These are phyloP conservation scores for Podospora pseudopauciseta DNA, from an alignment of 495 filamentous ascomycete species.

Conservation along the genomic window DNA sequence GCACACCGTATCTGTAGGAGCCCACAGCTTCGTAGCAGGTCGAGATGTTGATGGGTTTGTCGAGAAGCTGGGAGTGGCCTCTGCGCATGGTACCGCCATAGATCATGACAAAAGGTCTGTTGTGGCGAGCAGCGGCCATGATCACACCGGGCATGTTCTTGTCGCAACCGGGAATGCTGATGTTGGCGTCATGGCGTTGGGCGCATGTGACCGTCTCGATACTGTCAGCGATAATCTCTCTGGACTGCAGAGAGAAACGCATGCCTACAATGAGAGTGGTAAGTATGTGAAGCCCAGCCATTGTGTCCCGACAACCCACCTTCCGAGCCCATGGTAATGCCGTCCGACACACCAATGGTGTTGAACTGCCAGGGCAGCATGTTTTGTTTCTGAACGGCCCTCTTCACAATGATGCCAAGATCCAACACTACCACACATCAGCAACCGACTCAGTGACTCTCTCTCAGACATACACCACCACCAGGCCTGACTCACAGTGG, in stretches of 20 bases:
- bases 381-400: slow-evolving; percentile 70
- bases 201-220: slow-evolving; percentile 90
- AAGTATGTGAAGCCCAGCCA: not conserved
- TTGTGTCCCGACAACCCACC: slow-evolving; percentile 47
- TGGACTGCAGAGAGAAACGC: slow-evolving; percentile 91
- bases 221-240: slow-evolving; percentile 93
- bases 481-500: slow-evolving; percentile 37
- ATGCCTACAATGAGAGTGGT: slow-evolving; percentile 60
- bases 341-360: slow-evolving; percentile 89
- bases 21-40: slow-evolving; percentile 89
- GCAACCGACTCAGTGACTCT: not conserved
- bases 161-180: slow-evolving; percentile 93
- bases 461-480: not conserved
- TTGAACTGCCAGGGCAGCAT: slow-evolving; percentile 95
- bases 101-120: slow-evolving; percentile 71
- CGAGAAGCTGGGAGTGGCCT: slow-evolving; percentile 74
- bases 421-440: slow-evolving; percentile 62
- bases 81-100: slow-evolving; percentile 91
- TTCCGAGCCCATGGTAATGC: slow-evolving; percentile 94
- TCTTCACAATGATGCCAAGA: slow-evolving; percentile 86
- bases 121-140: slow-evolving; percentile 74
- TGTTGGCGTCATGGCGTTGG: slow-evolving; percentile 88
- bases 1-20: slow-evolving; percentile 73
- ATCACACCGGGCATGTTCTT: slow-evolving; percentile 95
- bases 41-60: slow-evolving; percentile 81